Evolutionary conservation across 495 filamentous ascomycete genomes (phyloP), one percentile per base, ranked within the genome.

Genomic region (Podospora tetraspora): DNA sequence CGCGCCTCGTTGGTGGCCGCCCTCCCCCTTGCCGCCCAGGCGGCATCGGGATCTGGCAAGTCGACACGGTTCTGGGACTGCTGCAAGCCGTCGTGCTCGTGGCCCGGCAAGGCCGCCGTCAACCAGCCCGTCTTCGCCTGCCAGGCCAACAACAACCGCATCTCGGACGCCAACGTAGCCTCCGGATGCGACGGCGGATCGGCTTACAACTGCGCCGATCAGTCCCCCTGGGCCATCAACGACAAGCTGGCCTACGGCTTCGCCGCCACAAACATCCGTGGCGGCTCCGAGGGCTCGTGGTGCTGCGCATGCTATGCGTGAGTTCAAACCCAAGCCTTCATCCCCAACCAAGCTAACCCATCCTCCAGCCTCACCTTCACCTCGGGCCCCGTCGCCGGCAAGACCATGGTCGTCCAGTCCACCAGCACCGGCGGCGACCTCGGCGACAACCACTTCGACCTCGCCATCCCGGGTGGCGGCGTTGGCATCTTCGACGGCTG

Each of bases 371-470:
- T 79, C 19, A 74, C 71, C 66, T 80, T 79, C 72, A 79, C 74
- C 11, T 77, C 75, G 12, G 77, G 73, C 30, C 72, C 83, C 7
- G 80, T 81, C 21, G 69, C 77, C 10, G 85, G 86, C 68, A 87
- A 88, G 76, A 79, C 79, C 64, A 84, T 88, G 82, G 80, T 88
- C 61, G 83, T 88, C 24, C 87, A 89, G 72, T 84, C 84, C n/a
- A 88, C 86, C 64, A 88, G 86, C 77, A 88, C 86, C 3, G 86
- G 86, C 62, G 82, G 78, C 29, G 86, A 88, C 66, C 81, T 88
- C 6, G 80, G 79, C 57, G 70, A 60, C 34, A 86, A 86, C 74
- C 86, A 88, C 61, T 88, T 88, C 75, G 86, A 87, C 74, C 64
- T 88, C 59, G 76, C 81, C 62, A 82, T 88, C 56, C 86, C 86